Evolutionary conservation across 2,329 filamentous ascomycete genomes (phyloP).

Genomic region (Aspergillus sp.): DNA sequence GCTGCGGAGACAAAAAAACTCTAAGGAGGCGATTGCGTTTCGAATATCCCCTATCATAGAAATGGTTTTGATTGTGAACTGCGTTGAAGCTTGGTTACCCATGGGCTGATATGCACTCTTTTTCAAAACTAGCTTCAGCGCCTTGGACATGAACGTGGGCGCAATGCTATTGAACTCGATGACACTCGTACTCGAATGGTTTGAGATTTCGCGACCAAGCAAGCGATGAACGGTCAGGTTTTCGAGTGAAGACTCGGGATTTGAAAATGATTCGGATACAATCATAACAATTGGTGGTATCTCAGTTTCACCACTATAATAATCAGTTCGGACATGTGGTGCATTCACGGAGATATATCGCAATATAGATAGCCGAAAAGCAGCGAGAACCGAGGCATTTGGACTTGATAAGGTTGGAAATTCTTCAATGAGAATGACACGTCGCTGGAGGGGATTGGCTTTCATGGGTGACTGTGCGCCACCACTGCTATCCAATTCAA

Average conservation of each 20-base stretch:
- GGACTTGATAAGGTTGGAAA: slow-evolving; percentile 74
- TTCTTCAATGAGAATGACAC: slow-evolving; percentile 75
- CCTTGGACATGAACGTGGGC: slow-evolving; percentile 79
- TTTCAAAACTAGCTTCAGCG: slow-evolving; percentile 74
- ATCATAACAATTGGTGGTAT: slow-evolving; percentile 75
- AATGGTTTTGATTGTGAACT: slow-evolving; percentile 72
- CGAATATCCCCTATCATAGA: slow-evolving; percentile 89
- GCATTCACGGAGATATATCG: slow-evolving; percentile 71
- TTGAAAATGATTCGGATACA: slow-evolving; percentile 85
- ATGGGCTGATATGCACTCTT: slow-evolving; percentile 83
- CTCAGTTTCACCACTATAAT: slow-evolving; percentile 20
- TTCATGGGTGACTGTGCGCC: slow-evolving; percentile 1
- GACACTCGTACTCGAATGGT: slow-evolving; percentile 73
- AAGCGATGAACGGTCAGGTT: slow-evolving; percentile 91
- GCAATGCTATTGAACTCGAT: slow-evolving; percentile 95
- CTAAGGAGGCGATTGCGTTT: slow-evolving; percentile 85
- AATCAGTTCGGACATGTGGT: slow-evolving; percentile 44
- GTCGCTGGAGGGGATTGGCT: slow-evolving; percentile 30
- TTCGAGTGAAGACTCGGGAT: slow-evolving; percentile 80
- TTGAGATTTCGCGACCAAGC: slow-evolving; percentile 80
- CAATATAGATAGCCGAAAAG: slow-evolving; percentile 73
- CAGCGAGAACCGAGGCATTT: slow-evolving; percentile 62
- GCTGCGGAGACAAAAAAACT: slow-evolving; percentile 85
- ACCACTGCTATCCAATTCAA: slow-evolving; percentile 50
- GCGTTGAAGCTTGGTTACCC: slow-evolving; percentile 72